These are phyloP conservation scores for Halophytophthora batemanensis DNA, from an alignment of 352 stramenopile genomes.

Conservation along the genomic window DNA sequence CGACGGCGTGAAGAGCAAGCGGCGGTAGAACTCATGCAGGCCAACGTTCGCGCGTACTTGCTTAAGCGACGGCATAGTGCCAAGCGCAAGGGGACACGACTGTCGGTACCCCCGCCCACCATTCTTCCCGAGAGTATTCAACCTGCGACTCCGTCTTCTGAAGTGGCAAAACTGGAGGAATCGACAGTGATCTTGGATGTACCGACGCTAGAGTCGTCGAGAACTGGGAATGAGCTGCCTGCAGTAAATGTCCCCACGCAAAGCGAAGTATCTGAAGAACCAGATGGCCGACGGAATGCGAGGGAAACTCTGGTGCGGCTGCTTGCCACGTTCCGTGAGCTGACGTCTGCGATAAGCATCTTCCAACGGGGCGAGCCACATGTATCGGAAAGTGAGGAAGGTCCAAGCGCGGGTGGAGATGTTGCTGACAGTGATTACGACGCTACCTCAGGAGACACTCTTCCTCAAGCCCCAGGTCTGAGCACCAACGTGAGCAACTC, in stretches of 20 bases:
- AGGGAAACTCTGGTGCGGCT: slow-evolving; percentile 20
- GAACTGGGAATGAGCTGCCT: background rate
- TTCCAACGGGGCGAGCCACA: slow-evolving; percentile 7
- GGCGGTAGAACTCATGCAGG: slow-evolving; percentile 58
- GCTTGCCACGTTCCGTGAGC: slow-evolving; percentile 24
- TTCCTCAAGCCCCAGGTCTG: too few species aligned
- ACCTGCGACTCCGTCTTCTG: background rate
- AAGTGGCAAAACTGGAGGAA: slow-evolving; percentile 2
- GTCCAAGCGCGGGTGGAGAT: slow-evolving; percentile 2
- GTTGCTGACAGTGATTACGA: too few species aligned
- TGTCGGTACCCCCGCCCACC: background rate
- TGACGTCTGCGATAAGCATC: slow-evolving; percentile 21
- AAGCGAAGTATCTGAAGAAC: background rate
- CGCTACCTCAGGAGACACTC: too few species aligned
- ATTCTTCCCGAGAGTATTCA: slow-evolving; percentile 9
- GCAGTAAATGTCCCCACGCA: background rate
- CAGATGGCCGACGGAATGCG: slow-evolving; percentile 7
- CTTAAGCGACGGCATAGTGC: slow-evolving; percentile 35
- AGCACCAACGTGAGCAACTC: too few species aligned
- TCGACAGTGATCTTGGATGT: slow-evolving; percentile 2
- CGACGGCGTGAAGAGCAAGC: slow-evolving; percentile 43
- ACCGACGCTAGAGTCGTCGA: slow-evolving; percentile 3
- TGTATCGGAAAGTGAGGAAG: background rate
- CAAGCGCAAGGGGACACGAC: slow-evolving; percentile 10
- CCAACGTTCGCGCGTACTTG: slow-evolving; percentile 61